A percentile compares a stretch with the other conserved stretches of the same genome.
Conservation (phyloP, 805 yeast genomes). For the Nakazawaea holstii region DNA sequence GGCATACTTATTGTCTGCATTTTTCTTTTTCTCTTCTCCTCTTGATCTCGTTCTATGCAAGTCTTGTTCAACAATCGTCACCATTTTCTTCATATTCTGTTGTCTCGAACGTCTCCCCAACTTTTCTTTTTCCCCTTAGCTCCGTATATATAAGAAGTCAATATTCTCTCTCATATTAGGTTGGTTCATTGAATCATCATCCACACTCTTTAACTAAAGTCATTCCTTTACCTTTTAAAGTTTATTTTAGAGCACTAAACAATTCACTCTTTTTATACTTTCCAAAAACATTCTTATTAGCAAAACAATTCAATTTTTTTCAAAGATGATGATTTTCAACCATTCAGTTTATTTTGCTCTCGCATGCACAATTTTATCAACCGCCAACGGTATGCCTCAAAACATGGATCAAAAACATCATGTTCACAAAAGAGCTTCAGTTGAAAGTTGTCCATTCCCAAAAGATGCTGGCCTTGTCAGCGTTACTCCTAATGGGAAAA, state of each 20-base stretch:
- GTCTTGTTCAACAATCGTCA: background rate
- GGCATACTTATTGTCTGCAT: too few relatives aligned
- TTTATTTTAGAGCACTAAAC: background rate
- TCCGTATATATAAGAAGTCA: background rate
- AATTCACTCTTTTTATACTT: background rate
- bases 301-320: background rate
- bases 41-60: background rate
- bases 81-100: background rate
- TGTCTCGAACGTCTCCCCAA: background rate
- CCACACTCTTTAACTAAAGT: background rate
- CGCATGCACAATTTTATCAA: background rate
- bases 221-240: background rate
- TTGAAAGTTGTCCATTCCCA: constrained; percentile 64
- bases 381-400: background rate
- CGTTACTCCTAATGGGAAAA: constrained; percentile 50
- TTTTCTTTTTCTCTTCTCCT: background rate
- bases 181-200: too few relatives aligned
- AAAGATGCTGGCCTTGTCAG: constrained; percentile 60
- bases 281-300: background rate
- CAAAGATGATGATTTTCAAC: background rate
- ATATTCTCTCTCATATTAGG: background rate
- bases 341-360: background rate
- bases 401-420: constrained; percentile 1
- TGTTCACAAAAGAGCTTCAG: constrained; percentile 22
- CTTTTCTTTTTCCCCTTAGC: background rate